Conservation (phyloP, 352 stramenopile genomes). For the Phytophthora crassamura region DNA sequence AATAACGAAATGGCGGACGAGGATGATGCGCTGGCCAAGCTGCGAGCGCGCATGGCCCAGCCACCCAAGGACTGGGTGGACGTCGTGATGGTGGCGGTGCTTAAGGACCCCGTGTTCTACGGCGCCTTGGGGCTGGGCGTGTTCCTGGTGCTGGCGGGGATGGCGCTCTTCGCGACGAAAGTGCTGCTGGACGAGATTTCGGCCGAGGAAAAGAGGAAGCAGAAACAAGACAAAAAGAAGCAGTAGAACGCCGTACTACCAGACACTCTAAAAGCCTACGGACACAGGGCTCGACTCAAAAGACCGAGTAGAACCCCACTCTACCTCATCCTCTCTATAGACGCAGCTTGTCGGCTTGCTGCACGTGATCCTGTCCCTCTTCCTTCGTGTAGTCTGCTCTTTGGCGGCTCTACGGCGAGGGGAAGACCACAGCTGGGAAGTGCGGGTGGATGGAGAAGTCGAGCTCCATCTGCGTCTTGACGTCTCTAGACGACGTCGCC, state of each 20-base stretch:
- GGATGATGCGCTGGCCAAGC: conserved; percentile 35
- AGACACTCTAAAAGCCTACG: conserved; percentile 29
- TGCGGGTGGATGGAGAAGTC: conserved; percentile 77
- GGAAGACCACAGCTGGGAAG: conserved; percentile 68
- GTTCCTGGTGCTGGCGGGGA: conserved; percentile 54
- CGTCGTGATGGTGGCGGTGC: conserved; percentile 59
- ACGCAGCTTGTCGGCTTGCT: not conserved
- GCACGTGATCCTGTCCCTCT: no score
- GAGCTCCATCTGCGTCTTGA: conserved; percentile 41
- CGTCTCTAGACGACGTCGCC: conserved; percentile 1
- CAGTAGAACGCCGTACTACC: conserved; percentile 27
- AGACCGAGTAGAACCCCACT: conserved; percentile 13
- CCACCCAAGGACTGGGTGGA: conserved; percentile 73
- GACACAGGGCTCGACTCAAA: not conserved
- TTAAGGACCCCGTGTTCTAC: conserved; percentile 76
- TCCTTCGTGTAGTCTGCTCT: not conserved
- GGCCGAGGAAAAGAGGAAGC: conserved; percentile 48
- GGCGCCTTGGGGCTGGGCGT: conserved; percentile 41
- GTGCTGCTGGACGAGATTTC: conserved; percentile 67
- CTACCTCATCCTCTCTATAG: no score
- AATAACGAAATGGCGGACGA: conserved; percentile 1
- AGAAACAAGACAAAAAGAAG: conserved; percentile 29
- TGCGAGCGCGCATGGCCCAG: conserved; percentile 56
- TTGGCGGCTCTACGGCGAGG: conserved; percentile 11
- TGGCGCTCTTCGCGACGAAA: conserved; percentile 68